Base-by-base conservation (phyloP, 768 basidiomycete species). In the Phanerochaete carnosa region DNA sequence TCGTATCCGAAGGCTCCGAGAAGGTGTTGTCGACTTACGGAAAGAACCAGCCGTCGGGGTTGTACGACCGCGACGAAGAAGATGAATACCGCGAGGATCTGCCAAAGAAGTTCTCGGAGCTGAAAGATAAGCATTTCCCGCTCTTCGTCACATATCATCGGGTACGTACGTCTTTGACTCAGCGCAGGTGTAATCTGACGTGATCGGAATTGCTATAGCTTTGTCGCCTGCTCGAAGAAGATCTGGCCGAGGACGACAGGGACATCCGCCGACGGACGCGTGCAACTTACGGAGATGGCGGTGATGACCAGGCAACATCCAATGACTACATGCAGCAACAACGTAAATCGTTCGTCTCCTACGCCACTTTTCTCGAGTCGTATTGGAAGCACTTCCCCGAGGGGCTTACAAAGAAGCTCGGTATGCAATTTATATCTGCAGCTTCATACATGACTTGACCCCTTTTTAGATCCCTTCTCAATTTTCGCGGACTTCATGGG, bases 401-500 rank as follows among this genome's bases (percentile, higher is more conserved):
- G 59, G 63, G 66, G 5, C 70, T 84, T 43, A 80, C 73, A 2
- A 86, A 82, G 64, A 76, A 78, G 2, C 72, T 88, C 13, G 83
- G 88, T 86, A 55, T 11, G 65, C 49, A 15, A 19, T 50, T 12
- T 13, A 3, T 5, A 5, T 11, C 46, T 69, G 3, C 43, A 16
- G 32, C 35, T 45, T 43, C 11, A 35, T 22, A 9, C 37, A 8
- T 6, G 6, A 25, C 16, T 26, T 43, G 16, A 39, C 15, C 32
- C 23, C 45, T 32, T 51, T 46, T 8, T 47, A 89, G 88, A 88
- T 69, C 79, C 86, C 1, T 75, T 80, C 13, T 73, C 85, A 6
- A 83, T 89, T 1, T 90, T 81, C 66, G 83, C 79, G 26, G 86
- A 89, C 66, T 71, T 89, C 30, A 79, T 89, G 63, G 87, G 87